Conservation (phyloP, 1,284 basidiomycete species). For the Cystobasidiaceae sp. region DNA sequence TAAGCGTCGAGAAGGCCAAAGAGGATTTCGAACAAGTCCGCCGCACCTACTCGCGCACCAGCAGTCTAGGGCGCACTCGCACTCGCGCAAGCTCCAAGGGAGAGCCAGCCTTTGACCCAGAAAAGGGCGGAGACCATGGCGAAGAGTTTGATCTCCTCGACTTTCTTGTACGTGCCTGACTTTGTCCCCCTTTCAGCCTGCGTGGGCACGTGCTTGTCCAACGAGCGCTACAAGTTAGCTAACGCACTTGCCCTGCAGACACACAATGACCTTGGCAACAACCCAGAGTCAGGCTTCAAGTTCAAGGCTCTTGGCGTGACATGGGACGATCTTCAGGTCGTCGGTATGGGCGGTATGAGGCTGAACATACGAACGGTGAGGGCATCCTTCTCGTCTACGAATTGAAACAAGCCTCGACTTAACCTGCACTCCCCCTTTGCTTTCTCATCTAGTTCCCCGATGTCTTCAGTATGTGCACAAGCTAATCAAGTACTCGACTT, state of each 20-base stretch:
- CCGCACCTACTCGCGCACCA: conserved; percentile 45
- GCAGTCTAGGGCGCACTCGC: conserved; percentile 26
- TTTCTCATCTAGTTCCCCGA: conserved; percentile 51
- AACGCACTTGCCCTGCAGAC: background rate
- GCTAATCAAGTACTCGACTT: background rate
- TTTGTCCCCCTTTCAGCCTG: background rate
- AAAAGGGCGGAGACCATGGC: conserved; percentile 48
- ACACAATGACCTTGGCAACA: conserved; percentile 45
- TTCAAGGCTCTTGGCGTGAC: conserved; percentile 69
- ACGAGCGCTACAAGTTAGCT: background rate
- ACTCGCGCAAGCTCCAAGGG: conserved; percentile 28
- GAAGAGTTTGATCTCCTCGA: conserved; percentile 64
- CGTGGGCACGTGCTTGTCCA: background rate
- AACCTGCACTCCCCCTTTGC: conserved; percentile 29
- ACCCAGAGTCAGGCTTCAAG: conserved; percentile 66
- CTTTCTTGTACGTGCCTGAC: conserved; percentile 59
- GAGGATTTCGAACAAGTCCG: conserved; percentile 55
- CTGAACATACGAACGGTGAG: conserved; percentile 53
- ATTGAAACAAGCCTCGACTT: conserved; percentile 30
- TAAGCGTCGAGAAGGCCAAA: conserved; percentile 64
- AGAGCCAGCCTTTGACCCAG: conserved; percentile 38
- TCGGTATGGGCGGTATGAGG: conserved; percentile 59
- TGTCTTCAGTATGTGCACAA: conserved; percentile 49
- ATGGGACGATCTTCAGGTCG: conserved; percentile 68
- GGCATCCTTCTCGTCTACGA: no score